Conservation (phyloP, 805 yeast species). For the Kodamaea restingae region DNA sequence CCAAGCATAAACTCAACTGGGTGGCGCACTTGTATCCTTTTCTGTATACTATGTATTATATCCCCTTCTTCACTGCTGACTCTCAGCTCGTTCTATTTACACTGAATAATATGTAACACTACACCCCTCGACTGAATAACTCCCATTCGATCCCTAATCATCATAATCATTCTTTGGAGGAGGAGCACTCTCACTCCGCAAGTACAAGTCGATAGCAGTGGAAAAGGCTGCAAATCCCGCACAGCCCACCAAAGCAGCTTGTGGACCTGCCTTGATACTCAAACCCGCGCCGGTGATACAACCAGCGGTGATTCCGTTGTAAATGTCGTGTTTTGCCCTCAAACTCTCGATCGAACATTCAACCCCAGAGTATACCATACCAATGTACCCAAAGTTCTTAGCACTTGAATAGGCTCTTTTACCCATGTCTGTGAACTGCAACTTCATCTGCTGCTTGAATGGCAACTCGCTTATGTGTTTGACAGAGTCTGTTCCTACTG, state of each 20-base stretch:
- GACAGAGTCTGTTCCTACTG: constrained; percentile 55
- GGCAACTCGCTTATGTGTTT: constrained; percentile 77
- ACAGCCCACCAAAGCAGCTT: constrained; percentile 86
- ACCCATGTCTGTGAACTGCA: constrained; percentile 91
- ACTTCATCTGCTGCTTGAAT: constrained; percentile 84
- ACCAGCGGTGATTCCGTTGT: constrained; percentile 90
- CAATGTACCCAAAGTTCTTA: constrained; percentile 89
- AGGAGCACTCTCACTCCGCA: constrained; percentile 75
- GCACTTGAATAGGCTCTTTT: constrained; percentile 83
- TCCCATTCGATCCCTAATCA: constrained; percentile 22
- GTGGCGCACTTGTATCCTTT: no score
- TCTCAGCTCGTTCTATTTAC: neutral
- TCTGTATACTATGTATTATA: no score
- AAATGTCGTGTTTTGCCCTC: constrained; percentile 87
- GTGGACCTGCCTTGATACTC: constrained; percentile 90
- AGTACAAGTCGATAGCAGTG: constrained; percentile 79
- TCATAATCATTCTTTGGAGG: constrained; percentile 92
- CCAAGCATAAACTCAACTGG: no score
- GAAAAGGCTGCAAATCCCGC: constrained; percentile 97
- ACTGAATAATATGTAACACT: constrained; percentile 9
- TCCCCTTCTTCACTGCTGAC: no score
- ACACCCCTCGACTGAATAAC: no score
- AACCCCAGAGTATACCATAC: constrained; percentile 86
- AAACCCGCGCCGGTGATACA: constrained; percentile 96
- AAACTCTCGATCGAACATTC: constrained; percentile 84